Conservation (phyloP, 1,284 basidiomycete species). For the Stygiomarasmius scandens region DNA sequence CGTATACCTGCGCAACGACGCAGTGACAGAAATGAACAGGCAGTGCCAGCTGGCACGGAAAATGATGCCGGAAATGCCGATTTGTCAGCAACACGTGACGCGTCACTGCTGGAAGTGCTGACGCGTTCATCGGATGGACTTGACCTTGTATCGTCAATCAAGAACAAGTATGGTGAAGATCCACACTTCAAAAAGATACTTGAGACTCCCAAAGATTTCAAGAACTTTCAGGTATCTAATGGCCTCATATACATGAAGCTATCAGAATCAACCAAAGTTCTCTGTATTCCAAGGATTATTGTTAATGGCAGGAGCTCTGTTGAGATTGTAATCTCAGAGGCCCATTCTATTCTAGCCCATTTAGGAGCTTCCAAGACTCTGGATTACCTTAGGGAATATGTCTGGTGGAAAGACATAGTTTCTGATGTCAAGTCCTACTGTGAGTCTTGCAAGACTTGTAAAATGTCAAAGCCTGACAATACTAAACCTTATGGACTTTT, state of each 20-base stretch:
- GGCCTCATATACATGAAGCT: not conserved
- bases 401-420: constrained; percentile 32
- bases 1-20: not conserved
- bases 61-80: not conserved
- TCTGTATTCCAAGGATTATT: constrained; percentile 20
- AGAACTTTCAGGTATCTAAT: constrained; percentile 20
- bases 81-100: not conserved
- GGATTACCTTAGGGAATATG: constrained; percentile 25
- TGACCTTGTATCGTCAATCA: constrained; percentile 1
- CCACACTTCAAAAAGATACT: constrained; percentile 23
- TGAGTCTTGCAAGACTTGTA: constrained; percentile 26
- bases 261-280: not conserved
- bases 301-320: constrained; percentile 18
- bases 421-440: constrained; percentile 28
- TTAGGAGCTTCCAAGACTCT: constrained; percentile 28
- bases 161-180: constrained; percentile 22
- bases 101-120: not conserved
- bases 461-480: constrained; percentile 23
- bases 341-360: constrained; percentile 31
- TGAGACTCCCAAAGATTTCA: constrained; percentile 14
- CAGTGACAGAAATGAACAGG: not conserved
- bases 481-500: constrained; percentile 27
- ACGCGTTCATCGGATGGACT: not conserved
- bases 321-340: constrained; percentile 30
- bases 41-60: not conserved